A percentile compares a stretch with the other conserved stretches of the same genome.
These are phyloP conservation scores for Takakia lepidozioides DNA, from an alignment of 225 moss, liverwort and hornwort species.

Conservation along the genomic window DNA sequence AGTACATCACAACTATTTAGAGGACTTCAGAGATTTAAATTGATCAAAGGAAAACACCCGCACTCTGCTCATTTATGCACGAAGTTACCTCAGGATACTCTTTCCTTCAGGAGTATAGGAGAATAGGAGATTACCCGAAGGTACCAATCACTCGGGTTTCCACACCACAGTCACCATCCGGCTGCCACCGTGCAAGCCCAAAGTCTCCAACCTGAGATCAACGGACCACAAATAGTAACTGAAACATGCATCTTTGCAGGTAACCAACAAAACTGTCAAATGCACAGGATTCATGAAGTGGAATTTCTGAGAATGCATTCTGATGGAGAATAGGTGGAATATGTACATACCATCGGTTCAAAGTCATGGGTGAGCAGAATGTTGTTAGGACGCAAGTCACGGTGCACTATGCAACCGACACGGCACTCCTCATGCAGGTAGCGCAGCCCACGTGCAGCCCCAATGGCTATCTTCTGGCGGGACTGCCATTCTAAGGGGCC, in stretches of 20 bases:
- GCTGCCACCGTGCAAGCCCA: conserved; percentile 59
- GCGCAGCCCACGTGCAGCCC: conserved; percentile 61
- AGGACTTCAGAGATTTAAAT: too few relatives aligned
- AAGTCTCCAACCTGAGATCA: conserved; percentile 63
- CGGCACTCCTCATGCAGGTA: conserved; percentile 83
- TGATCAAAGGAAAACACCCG: too few relatives aligned
- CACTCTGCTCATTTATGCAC: too few relatives aligned
- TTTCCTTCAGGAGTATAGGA: too few relatives aligned
- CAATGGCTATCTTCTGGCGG: conserved; percentile 68
- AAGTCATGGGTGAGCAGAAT: conserved; percentile 76
- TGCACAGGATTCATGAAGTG: too few relatives aligned
- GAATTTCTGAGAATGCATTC: too few relatives aligned
- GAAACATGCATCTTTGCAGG: too few relatives aligned
- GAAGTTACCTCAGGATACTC: too few relatives aligned
- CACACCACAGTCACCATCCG: conserved; percentile 48
- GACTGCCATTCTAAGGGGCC: conserved; percentile 50
- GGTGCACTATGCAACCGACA: conserved; percentile 75
- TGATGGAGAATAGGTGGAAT: too few relatives aligned
- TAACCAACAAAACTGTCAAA: too few relatives aligned
- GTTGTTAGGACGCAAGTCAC: conserved; percentile 73
- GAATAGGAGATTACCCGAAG: conserved; percentile 28
- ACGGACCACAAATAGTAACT: not conserved
- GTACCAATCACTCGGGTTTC: conserved; percentile 63
- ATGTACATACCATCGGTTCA: conserved; percentile 64
- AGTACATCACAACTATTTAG: too few relatives aligned